phyloP scores from a whole-genome alignment of 2,329 filamentous ascomycete species.

The Epicoccum nigrum region DNA sequence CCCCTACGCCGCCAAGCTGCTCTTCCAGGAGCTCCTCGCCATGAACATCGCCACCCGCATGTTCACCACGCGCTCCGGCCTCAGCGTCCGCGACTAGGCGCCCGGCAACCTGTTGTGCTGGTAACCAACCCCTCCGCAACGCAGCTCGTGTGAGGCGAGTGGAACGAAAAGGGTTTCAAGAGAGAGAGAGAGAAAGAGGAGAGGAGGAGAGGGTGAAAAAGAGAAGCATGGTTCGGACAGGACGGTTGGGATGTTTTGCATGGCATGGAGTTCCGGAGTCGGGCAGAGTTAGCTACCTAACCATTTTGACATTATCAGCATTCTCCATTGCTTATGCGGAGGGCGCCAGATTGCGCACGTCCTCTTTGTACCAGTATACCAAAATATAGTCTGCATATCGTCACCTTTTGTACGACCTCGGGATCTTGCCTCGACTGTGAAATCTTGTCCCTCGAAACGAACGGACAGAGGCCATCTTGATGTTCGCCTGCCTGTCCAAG shows the following conservation, averaged over 20 bases:
- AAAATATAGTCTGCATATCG: conserved; percentile 4
- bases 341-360: not conserved
- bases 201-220: not conserved
- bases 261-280: conserved; percentile 19
- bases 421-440: too few relatives aligned
- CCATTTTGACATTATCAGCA: not conserved
- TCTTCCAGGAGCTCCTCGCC: conserved; percentile 96
- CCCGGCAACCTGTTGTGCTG: not conserved
- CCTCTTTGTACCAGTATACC: conserved; percentile 6
- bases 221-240: not conserved
- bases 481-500: too few relatives aligned
- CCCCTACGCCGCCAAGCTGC: conserved; percentile 93
- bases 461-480: too few relatives aligned
- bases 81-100: conserved; percentile 64
- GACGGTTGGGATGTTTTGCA: conserved; percentile 8
- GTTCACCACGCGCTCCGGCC: conserved; percentile 86
- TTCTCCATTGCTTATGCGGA: conserved; percentile 1
- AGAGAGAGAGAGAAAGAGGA: too few relatives aligned
- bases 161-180: not conserved
- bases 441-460: too few relatives aligned
- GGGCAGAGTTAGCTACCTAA: not conserved
- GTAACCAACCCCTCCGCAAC: not conserved
- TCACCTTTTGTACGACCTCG: too few relatives aligned
- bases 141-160: not conserved
- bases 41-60: conserved; percentile 99